phyloP scores from a whole-genome alignment of 1,284 basidiomycete species.

The Amylostereum areolatum region DNA sequence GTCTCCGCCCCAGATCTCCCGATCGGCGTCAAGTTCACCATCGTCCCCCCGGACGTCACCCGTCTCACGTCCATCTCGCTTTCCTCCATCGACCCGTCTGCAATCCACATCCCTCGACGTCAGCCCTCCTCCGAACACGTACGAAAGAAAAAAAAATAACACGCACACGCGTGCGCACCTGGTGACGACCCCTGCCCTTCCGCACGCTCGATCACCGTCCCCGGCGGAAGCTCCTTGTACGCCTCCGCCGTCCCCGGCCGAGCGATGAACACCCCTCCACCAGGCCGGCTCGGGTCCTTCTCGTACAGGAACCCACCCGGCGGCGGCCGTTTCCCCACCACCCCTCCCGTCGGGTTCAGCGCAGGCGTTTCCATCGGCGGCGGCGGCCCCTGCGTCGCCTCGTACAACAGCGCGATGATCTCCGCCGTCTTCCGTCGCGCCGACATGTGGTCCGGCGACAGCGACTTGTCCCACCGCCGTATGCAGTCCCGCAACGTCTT shows the following conservation, averaged over 20 bases:
- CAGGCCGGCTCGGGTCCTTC: constrained; percentile 70
- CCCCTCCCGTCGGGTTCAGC: constrained; percentile 71
- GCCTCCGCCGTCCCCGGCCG: constrained; percentile 43
- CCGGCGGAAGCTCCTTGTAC: constrained; percentile 56
- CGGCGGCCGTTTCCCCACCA: constrained; percentile 44
- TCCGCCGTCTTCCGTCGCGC: constrained; percentile 90
- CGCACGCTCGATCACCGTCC: constrained; percentile 13
- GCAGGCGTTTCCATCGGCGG: constrained; percentile 52
- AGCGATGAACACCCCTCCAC: constrained; percentile 81
- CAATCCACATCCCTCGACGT: constrained; percentile 26
- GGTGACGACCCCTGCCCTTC: too few relatives aligned
- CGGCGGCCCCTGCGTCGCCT: constrained; percentile 76
- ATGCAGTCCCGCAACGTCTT: constrained; percentile 79
- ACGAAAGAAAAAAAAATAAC: too few relatives aligned
- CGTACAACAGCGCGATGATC: constrained; percentile 87
- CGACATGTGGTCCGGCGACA: constrained; percentile 85
- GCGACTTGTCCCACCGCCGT: constrained; percentile 74
- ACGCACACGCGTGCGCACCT: too few relatives aligned
- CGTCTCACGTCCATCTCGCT: constrained; percentile 48
- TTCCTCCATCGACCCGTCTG: constrained; percentile 33
- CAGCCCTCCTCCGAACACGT: too few relatives aligned
- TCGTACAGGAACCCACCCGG: constrained; percentile 60
- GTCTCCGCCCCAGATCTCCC: constrained; percentile 6
- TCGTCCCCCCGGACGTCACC: constrained; percentile 29
- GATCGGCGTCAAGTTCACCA: constrained; percentile 55